A percentile compares a stretch with the other conserved stretches of the same genome.
Evolutionary conservation across 768 basidiomycete species (phyloP).

Genomic region (Naematelia aurantialba): DNA sequence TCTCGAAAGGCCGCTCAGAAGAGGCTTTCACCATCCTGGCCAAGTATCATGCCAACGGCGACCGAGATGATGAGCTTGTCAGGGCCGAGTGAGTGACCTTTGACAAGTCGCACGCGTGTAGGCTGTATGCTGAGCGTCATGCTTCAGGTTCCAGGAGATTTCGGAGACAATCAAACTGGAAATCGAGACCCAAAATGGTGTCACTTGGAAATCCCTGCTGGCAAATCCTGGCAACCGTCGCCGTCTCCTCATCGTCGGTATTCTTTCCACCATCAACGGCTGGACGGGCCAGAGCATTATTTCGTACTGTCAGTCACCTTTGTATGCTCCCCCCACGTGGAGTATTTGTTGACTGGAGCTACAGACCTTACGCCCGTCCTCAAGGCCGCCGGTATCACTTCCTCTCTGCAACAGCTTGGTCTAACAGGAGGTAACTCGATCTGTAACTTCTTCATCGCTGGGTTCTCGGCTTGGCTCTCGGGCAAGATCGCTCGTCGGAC

Average conservation of each 20-base stretch:
- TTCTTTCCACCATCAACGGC: constrained; percentile 29
- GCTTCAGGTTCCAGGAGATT: too few relatives aligned
- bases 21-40: constrained; percentile 49
- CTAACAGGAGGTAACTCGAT: not conserved
- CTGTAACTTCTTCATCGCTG: not conserved
- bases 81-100: constrained; percentile 32
- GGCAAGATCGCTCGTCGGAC: not conserved
- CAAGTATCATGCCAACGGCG: constrained; percentile 76
- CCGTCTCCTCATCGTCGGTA: constrained; percentile 15
- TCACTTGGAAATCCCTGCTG: too few relatives aligned
- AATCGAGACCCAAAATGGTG: too few relatives aligned
- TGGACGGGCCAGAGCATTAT: constrained; percentile 37
- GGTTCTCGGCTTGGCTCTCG: not conserved
- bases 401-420: not conserved
- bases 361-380: not conserved
- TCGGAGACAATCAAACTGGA: too few relatives aligned
- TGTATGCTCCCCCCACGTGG: too few relatives aligned
- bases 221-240: constrained; percentile 4
- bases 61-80: constrained; percentile 56
- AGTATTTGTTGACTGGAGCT: too few relatives aligned
- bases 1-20: constrained; percentile 44
- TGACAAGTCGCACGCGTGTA: too few relatives aligned
- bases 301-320: too few relatives aligned
- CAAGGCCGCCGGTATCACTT: constrained; percentile 1
- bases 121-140: too few relatives aligned